Percentiles rank a stretch among this genome's conserved stretches.
Evolutionary conservation across 805 yeast genomes (phyloP).

Genomic region (Wickerhamiella lipophila): DNA sequence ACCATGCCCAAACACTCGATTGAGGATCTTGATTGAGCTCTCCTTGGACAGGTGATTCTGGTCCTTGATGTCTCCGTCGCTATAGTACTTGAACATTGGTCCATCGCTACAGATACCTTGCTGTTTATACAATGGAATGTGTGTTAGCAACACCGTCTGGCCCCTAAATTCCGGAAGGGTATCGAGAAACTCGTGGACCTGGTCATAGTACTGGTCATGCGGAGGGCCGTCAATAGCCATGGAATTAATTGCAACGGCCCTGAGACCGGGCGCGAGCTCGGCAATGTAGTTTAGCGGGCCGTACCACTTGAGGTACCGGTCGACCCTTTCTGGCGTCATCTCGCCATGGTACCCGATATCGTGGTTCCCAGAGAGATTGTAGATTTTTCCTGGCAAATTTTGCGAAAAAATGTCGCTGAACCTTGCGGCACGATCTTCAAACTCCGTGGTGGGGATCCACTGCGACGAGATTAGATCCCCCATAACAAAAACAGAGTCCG

Average conservation of each 20-base stretch:
- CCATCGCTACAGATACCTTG: slow-evolving; percentile 83
- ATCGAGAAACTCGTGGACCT: slow-evolving; percentile 62
- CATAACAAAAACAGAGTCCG: slow-evolving; percentile 75
- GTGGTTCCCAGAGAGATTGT: slow-evolving; percentile 88
- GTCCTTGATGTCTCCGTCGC: slow-evolving; percentile 53
- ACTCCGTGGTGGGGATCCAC: slow-evolving; percentile 86
- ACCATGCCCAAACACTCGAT: slow-evolving; percentile 52
- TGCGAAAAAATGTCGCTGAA: slow-evolving; percentile 29
- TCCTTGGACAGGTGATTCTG: slow-evolving; percentile 73
- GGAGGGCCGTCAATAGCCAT: slow-evolving; percentile 85
- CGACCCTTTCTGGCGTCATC: slow-evolving; percentile 81
- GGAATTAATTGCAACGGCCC: slow-evolving; percentile 79
- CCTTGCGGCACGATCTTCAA: slow-evolving; percentile 63
- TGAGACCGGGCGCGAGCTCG: slow-evolving; percentile 56
- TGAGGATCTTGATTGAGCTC: slow-evolving; percentile 52
- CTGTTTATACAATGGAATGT: slow-evolving; percentile 74
- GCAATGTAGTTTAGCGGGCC: slow-evolving; percentile 74
- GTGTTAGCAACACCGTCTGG: slow-evolving; percentile 71
- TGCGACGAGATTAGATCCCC: slow-evolving; percentile 91
- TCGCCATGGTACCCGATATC: slow-evolving; percentile 95
- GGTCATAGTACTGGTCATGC: slow-evolving; percentile 53
- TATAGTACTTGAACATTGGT: slow-evolving; percentile 52
- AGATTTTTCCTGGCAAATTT: slow-evolving; percentile 29
- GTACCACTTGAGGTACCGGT: slow-evolving; percentile 57
- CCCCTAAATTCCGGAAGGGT: slow-evolving; percentile 54